Conservation (phyloP, 805 yeast species). For the Nakazawaea holstii region DNA sequence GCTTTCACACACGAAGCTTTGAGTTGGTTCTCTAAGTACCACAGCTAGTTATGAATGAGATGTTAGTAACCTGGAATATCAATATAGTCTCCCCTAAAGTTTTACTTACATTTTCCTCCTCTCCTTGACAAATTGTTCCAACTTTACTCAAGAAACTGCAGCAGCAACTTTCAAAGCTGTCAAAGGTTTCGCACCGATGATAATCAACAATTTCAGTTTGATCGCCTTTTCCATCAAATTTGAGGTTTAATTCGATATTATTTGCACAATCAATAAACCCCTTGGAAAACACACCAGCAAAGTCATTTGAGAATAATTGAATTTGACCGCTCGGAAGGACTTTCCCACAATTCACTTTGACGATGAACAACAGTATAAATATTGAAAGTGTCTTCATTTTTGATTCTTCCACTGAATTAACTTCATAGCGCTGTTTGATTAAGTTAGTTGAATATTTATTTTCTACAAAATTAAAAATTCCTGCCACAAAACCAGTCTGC, state of each 20-base stretch:
- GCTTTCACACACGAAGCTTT: background rate
- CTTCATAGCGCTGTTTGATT: too few species aligned
- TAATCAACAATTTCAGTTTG: slow-evolving; percentile 3
- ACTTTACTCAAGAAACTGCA: slow-evolving; percentile 3
- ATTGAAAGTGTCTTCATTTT: too few species aligned
- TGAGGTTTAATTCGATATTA: background rate
- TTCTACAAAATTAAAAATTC: too few species aligned
- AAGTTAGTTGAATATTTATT: too few species aligned
- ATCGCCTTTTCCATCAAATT: background rate
- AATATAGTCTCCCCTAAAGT: background rate
- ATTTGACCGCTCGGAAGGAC: background rate
- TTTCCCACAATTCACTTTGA: background rate
- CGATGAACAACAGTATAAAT: background rate
- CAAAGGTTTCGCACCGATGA: slow-evolving; percentile 8
- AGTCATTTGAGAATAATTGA: slow-evolving; percentile 1
- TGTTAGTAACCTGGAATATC: background rate
- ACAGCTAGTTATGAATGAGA: background rate
- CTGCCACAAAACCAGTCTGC: too few species aligned
- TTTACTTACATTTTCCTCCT: slow-evolving; percentile 4
- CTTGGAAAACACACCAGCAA: background rate
- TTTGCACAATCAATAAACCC: slow-evolving; percentile 2
- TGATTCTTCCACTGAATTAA: too few species aligned
- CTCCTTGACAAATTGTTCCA: background rate
- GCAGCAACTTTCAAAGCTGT: background rate
- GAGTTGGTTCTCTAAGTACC: background rate